Base-by-base conservation (phyloP, 139 green algal genomes). In the Chlamydomonas asymmetrica region DNA sequence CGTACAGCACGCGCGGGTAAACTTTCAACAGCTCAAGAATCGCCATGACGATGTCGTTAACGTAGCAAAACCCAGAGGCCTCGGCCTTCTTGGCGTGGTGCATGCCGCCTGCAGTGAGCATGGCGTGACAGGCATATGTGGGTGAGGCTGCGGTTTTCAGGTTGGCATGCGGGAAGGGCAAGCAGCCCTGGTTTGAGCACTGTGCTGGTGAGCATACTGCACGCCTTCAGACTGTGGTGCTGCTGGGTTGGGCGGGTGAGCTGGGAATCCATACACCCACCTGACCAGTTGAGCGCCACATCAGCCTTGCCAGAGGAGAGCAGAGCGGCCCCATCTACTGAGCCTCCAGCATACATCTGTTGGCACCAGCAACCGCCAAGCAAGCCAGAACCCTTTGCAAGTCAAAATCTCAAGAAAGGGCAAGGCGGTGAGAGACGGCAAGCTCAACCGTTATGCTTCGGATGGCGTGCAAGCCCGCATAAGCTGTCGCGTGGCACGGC, bases 41-140 rank as follows among this genome's bases (percentile, higher is more conserved):
- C 40, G 87, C 90, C 57, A 99, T 85, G 40, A 99, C 96, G 63
- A 99, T 98, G 88, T 99, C 96, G 75, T 99, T 99, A 40, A 99
- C 87, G 73, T 98, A 98, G 82, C 95, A 99, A 85, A 99, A 99
- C 10, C 96, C 96, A 29, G 80, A 90, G 0, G 88, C 88, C 70
- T 92, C 80, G 43, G 90, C 88, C 89, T 91, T 70, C 79, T 99
- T 99, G 31, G 92, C 96, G 80, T 99, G 96, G 72, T 99, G 96
- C 81, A 99, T 90, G 49, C 96, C 96, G 38, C 96, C 96, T 71
- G 91, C 63, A 18, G 60, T 3, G 60, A n/a, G 48, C 34, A 50
- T 54, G n/a, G 32, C 49, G 18, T 23, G 22, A 54, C 25, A 48
- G 20, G 49, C 23, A 27, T 60, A 22, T 60, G 40, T 13, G 60